phyloP scores from a whole-genome alignment of 2,329 filamentous ascomycete genomes.

The Paecilomyces dactylethromorphus region DNA sequence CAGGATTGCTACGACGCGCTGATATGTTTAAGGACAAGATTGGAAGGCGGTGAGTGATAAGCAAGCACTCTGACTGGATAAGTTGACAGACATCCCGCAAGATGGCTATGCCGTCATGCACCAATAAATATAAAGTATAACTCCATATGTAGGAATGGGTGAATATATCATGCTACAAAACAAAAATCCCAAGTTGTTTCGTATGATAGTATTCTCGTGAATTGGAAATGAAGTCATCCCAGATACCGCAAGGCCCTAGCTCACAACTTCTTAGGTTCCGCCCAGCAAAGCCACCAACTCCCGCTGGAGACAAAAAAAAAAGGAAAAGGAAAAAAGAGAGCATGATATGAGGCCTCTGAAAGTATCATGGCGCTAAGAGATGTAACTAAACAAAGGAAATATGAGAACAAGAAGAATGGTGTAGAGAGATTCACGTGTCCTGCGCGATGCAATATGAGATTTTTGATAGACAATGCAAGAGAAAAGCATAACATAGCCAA shows the following conservation, averaged over 20 bases:
- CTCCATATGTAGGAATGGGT: not conserved
- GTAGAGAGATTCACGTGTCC: conserved; percentile 6
- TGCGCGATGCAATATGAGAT: conserved; percentile 2
- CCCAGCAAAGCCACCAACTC: conserved; percentile 23
- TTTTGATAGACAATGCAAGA: conserved; percentile 1
- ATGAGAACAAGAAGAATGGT: conserved; percentile 14
- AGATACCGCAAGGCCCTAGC: conserved; percentile 3
- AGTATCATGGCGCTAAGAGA: conserved; percentile 7
- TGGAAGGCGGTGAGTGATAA: not conserved
- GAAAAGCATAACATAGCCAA: conserved; percentile 1
- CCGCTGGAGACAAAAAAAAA: conserved; percentile 23
- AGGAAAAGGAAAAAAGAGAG: conserved; percentile 10
- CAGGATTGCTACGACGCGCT: not conserved
- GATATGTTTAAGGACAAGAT: not conserved
- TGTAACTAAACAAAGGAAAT: not conserved
- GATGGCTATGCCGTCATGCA: not conserved
- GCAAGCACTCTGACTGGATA: not conserved
- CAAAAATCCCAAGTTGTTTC: not conserved
- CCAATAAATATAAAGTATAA: not conserved
- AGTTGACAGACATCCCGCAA: not conserved
- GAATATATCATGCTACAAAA: not conserved
- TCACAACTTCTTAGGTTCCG: conserved; percentile 10
- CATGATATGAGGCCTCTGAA: conserved; percentile 3
- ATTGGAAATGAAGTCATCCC: not conserved
- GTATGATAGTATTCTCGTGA: not conserved